Percentiles rank a stretch among this genome's conserved stretches.
Conservation (phyloP, 2,329 filamentous ascomycete genomes). For the Alternaria postmessia region DNA sequence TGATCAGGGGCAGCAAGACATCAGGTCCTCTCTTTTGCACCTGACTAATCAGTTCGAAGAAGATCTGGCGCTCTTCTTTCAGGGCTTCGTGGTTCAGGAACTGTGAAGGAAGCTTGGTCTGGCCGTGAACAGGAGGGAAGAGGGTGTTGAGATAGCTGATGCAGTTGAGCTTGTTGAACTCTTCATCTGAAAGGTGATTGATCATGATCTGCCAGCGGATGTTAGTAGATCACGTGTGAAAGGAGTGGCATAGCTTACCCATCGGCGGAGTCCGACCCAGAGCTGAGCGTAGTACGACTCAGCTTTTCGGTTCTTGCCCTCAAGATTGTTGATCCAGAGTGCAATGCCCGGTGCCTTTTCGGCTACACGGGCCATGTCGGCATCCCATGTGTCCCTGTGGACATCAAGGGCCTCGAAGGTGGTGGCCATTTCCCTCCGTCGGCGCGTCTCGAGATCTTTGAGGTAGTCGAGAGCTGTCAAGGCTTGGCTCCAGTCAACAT, state of each 20-base stretch:
- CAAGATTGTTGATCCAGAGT: conserved; percentile 63
- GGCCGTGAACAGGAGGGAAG: conserved; percentile 63
- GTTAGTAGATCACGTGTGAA: conserved; percentile 13
- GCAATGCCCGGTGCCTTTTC: conserved; percentile 63
- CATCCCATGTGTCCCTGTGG: conserved; percentile 56
- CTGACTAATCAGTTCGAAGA: conserved; percentile 68
- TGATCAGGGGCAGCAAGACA: conserved; percentile 63
- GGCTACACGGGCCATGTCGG: conserved; percentile 58
- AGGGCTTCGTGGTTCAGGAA: conserved; percentile 62
- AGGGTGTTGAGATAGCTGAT: conserved; percentile 74
- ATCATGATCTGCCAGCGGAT: conserved; percentile 61
- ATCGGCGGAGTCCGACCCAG: conserved; percentile 68
- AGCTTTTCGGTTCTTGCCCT: conserved; percentile 52
- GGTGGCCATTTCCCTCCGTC: conserved; percentile 64
- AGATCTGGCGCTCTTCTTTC: conserved; percentile 65
- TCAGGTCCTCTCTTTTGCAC: conserved; percentile 65
- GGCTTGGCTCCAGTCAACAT: conserved; percentile 71
- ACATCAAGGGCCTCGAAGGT: conserved; percentile 64
- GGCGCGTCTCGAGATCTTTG: conserved; percentile 67
- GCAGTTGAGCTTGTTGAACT: conserved; percentile 71
- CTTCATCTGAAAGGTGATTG: conserved; percentile 69
- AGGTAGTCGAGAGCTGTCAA: conserved; percentile 72
- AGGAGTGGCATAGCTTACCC: conserved; percentile 58
- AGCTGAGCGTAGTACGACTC: conserved; percentile 64
- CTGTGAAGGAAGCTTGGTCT: conserved; percentile 55